Percentiles rank a stretch among this genome's conserved stretches.
Evolutionary conservation across 1,139 yeast genomes (phyloP).

Genomic region (Schwanniomyces etchellsii): DNA sequence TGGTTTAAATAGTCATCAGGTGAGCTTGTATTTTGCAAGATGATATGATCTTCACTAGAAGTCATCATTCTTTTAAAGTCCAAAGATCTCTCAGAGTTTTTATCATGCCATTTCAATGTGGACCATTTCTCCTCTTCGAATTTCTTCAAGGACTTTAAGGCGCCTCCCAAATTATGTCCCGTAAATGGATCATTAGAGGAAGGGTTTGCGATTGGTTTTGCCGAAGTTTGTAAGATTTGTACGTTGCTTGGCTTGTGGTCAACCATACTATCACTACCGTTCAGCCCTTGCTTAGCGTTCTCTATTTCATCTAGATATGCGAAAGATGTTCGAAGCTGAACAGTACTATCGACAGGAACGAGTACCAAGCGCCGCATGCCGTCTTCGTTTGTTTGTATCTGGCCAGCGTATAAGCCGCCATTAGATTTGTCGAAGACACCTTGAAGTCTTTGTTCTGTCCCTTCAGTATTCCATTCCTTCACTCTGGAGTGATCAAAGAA

Average conservation of each 20-base stretch:
- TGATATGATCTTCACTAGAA: no score
- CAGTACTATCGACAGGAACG: slow-evolving; percentile 59
- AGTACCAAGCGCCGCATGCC: slow-evolving; percentile 45
- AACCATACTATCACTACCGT: slow-evolving; percentile 6
- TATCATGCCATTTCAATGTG: slow-evolving; percentile 43
- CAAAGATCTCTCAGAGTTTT: no score
- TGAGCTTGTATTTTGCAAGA: no score
- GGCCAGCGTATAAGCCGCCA: slow-evolving; percentile 43
- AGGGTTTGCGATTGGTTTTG: slow-evolving; percentile 42
- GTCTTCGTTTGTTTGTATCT: slow-evolving; percentile 18
- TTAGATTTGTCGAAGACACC: slow-evolving; percentile 61
- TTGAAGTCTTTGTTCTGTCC: slow-evolving; percentile 54
- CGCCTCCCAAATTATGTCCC: slow-evolving; percentile 69
- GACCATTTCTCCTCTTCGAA: slow-evolving; percentile 71
- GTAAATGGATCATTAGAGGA: slow-evolving; percentile 45
- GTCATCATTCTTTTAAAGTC: no score
- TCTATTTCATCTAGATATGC: slow-evolving; percentile 61
- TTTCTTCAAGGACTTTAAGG: slow-evolving; percentile 64
- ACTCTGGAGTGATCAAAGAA: slow-evolving; percentile 65
- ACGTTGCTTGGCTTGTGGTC: slow-evolving; percentile 34
- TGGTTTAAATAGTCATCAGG: neutral
- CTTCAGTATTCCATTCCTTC: slow-evolving; percentile 56
- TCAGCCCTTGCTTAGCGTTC: neutral
- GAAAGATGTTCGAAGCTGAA: slow-evolving; percentile 80
- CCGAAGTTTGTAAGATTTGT: slow-evolving; percentile 39